Evolutionary conservation across 2,329 filamentous ascomycete species (phyloP), one percentile per base, ranked within the genome.

Genomic region (Trichoderma gracile): DNA sequence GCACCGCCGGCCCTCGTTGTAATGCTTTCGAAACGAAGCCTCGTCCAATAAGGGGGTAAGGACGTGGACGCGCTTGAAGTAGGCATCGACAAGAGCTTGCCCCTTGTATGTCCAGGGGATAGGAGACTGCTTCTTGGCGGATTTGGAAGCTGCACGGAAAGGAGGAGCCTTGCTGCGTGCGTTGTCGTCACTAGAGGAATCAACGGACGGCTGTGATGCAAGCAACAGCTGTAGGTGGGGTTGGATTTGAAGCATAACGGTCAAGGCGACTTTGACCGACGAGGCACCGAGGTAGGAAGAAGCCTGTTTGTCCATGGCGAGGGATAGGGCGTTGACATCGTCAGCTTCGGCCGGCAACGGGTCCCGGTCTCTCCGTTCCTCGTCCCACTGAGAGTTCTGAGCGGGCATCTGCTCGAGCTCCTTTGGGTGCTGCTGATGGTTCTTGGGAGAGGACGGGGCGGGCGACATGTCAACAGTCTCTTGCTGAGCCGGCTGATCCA

Each of bases 361-460:
- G 63, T 87, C 84, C 60, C 80, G 77, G 45, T 78, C 81, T 64
- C 81, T 76, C 57, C 81, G 77, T 69, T 84, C 85, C 71, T 92
- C 89, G 66, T 92, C 89, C 83, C 86, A 88, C 72, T 87, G 86
- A 3, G 82, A 81, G 68, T 88, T 85, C 53, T 84, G 80, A 23
- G 82, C 80, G 0, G 90, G 89, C 70, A 92, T 87, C 69, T 89
- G 88, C 73, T 93, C 90, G 15, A 93, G 81, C 50, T 78, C 87
- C 81, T 1, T 52, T 17, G 49, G 79, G 77, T 74, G 82, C 81
- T 8, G 81, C 19, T 53, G 84, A 30, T 23, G 3, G 3, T 50
- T 33, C 10, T 21, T 21, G 12, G 40, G 56, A 54, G 55, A 61
- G 23, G 56, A 40, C 7, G 63, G 27, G 1, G 47, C 19, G 12